Evolutionary conservation across 108 stramenopile species (phyloP), one percentile per base, ranked within the genome.

Genomic region (Poteriospumella lacustris): DNA sequence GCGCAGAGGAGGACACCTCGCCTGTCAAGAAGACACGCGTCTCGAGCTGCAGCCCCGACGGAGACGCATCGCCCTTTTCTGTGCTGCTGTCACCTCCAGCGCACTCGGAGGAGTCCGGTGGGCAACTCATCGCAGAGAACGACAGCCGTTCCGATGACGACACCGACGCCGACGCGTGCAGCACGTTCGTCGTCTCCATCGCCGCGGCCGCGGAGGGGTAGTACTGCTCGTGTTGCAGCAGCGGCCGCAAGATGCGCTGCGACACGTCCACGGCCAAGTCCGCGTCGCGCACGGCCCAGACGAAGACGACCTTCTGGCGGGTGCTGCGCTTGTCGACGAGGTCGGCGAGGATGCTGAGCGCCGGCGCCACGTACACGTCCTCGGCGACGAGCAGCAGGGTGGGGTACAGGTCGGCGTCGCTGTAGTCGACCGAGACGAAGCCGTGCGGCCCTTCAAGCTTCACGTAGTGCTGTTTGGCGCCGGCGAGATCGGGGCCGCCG

Each of bases 361-460:
- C 68, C 24, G 85, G 85, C 2, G 85, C 83, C 41, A 85, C 59
- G 1, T 82, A 82, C 24, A 85, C 83, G 0, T 82, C 85, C 15
- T 79, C 85, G 24, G 81, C 85, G 52, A 85, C 77, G 64, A 85
- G 34, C 31, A 85, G 80, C 56, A 85, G 62, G 34, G 41, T 19
- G 58, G 59, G 41, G 69, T 77, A 42, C 3, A 15, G 70, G 58
- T 28, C 15, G 0, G 12, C 0, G 39, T 39, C 12, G 15, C 0
- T 58, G n/a, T 15, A 39, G 40, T 58, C 42, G 39, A 62, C 44
- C 26, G 43, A 0, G 1, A 78, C 70, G 0, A 56, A 1, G 0
- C 81, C 81, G 42, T 80, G 67, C n/a, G 81, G 79, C 39, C 79
- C 81, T 26, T 82, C 81, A n/a, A 82, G 62, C 59, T 58, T 33